Evolutionary conservation across 768 basidiomycete species (phyloP).

Genomic region (Tricholoma sp.): DNA sequence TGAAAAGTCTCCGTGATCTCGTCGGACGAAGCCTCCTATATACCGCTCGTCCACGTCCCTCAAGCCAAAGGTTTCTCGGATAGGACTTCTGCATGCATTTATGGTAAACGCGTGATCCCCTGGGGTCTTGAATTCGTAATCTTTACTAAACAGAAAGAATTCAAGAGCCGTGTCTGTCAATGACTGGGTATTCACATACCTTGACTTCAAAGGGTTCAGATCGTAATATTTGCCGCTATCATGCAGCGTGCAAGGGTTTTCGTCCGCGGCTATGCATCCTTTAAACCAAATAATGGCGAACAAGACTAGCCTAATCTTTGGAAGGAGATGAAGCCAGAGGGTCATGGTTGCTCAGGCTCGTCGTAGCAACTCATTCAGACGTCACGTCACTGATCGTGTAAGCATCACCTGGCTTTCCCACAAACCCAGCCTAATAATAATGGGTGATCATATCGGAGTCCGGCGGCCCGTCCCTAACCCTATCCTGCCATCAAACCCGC

Average conservation of each 20-base stretch:
- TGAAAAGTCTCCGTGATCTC: conserved; percentile 62
- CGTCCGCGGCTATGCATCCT: conserved; percentile 26
- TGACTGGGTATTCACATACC: conserved; percentile 31
- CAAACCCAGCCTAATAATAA: too few species aligned
- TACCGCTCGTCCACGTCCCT: conserved; percentile 46
- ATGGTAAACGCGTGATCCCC: conserved; percentile 45
- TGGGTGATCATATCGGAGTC: too few species aligned
- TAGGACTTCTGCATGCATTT: conserved; percentile 59
- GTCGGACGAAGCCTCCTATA: conserved; percentile 59
- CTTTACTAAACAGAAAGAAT: conserved; percentile 41
- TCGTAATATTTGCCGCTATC: conserved; percentile 60
- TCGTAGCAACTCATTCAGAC: too few species aligned
- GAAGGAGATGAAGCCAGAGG: background rate
- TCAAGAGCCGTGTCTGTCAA: conserved; percentile 2
- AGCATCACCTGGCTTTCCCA: too few species aligned
- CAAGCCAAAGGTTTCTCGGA: conserved; percentile 53
- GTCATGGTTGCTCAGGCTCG: too few species aligned
- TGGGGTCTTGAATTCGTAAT: conserved; percentile 51
- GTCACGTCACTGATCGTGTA: too few species aligned
- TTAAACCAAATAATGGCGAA: background rate
- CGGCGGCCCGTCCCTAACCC: too few species aligned
- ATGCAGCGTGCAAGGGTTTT: conserved; percentile 59
- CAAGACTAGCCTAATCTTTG: conserved; percentile 7
- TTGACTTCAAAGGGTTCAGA: conserved; percentile 54
- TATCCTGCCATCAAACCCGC: too few species aligned